Evolutionary conservation across 495 filamentous ascomycete genomes (phyloP), one percentile per base, ranked within the genome.

Genomic region (Corynascus novoguineensis): DNA sequence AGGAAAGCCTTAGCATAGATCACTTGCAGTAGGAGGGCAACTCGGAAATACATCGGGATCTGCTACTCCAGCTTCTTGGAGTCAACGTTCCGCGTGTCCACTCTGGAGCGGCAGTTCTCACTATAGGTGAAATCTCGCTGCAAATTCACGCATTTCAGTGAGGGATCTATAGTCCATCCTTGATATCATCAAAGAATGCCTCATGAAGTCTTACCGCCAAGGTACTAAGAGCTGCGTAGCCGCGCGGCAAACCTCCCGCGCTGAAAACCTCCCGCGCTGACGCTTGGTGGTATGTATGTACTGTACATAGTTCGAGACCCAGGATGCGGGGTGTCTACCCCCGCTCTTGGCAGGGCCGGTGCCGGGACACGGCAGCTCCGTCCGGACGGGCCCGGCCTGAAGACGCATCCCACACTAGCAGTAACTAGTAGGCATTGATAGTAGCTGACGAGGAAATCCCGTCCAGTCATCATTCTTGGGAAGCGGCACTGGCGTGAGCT

Each of bases 261-360:
- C 28, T 32, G 45, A 19, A n/a, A n/a, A n/a, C n/a, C n/a, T 25
- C 4, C 45, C 21, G 27, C 27, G 28, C 5, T 32, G 45, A 28
- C 24, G 37, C 17, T 48, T 10, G 28, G n/a, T n/a, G n/a, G n/a
- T n/a, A n/a, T n/a, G n/a, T n/a, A n/a, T n/a, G n/a, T n/a, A n/a
- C n/a, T n/a, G n/a, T n/a, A n/a, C n/a, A n/a, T n/a, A n/a, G n/a
- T n/a, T n/a, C n/a, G n/a, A n/a, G n/a, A n/a, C n/a, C n/a, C n/a
- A 19, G 45, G 25, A 9, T 50, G 47, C 29, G 47, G 47, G 47
- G 47, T n/a, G 5, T 35, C 19, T 41, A 19, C 49, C 45, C 48
- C 49, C 49, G 32, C 49, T 38, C 49, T 51, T 51, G 49, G 49
- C 49, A 27, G 34, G 1, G 46, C 49, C 49, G 32, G 49, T n/a